Evolutionary conservation across 2,329 filamentous ascomycete species (phyloP).

Genomic region (Herpotrichia juniperi): DNA sequence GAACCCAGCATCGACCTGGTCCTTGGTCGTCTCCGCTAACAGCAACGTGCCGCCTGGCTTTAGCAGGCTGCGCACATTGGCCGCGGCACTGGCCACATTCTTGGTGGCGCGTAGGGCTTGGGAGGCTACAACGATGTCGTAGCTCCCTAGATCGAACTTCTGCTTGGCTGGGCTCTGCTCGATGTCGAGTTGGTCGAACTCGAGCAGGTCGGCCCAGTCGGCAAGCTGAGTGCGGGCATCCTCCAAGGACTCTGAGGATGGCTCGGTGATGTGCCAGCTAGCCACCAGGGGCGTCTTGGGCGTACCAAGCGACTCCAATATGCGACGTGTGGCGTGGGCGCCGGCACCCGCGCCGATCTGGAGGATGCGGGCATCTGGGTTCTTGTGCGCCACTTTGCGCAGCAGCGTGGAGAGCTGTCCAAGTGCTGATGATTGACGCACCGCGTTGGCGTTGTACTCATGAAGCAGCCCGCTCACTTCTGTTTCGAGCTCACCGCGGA

Average conservation of each 20-base stretch:
- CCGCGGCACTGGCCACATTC: slow-evolving; percentile 10
- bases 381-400: slow-evolving; percentile 4
- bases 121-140: slow-evolving; percentile 19
- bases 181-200: slow-evolving; percentile 13
- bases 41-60: slow-evolving; percentile 10
- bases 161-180: slow-evolving; percentile 14
- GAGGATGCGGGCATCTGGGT: slow-evolving; percentile 24
- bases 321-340: slow-evolving; percentile 7
- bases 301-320: slow-evolving; percentile 1
- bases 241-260: slow-evolving; percentile 11
- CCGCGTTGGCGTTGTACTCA: neutral
- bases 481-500: neutral
- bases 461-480: neutral
- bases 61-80: slow-evolving; percentile 13
- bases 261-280: slow-evolving; percentile 18
- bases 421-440: neutral
- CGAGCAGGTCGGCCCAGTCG: slow-evolving; percentile 4
- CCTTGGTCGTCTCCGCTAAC: slow-evolving; percentile 18
- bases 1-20: slow-evolving; percentile 5
- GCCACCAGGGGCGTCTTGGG: neutral
- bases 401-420: slow-evolving; percentile 2
- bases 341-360: slow-evolving; percentile 34
- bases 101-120: slow-evolving; percentile 16
- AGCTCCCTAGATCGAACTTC: slow-evolving; percentile 42
- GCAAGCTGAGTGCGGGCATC: slow-evolving; percentile 7